Evolutionary conservation across 768 basidiomycete species (phyloP), one percentile per base, ranked within the genome.

Genomic region (Amanita muscaria): DNA sequence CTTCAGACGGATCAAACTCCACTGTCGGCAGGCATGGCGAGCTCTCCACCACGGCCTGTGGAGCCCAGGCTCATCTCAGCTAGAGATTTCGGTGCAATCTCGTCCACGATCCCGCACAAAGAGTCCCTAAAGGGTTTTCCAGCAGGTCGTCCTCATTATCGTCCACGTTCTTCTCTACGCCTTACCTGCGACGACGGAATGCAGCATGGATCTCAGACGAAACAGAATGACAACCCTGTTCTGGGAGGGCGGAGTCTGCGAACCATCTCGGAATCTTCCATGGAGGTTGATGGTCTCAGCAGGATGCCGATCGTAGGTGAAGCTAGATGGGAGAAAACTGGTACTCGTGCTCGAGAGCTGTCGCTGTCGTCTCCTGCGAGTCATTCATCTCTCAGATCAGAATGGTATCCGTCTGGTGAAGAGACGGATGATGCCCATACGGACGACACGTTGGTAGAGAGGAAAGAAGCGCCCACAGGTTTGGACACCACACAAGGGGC

Each of bases 261-360:
- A 14, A 46, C 44, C 12, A 39, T 46, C 5, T 5, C 39, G 14
- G 44, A 46, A 36, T 46, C 44, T 10, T 36, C 44, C 12, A 36
- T 31, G n/a, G 44, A 46, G 21, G 1, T 38, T 21, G 36, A 24
- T 29, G 29, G 3, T 24, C 7, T 22, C 10, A 14, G 19, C n/a
- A 4, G n/a, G 15, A 9, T 10, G 25, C 15, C 25, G 15, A 11
- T 16, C n/a, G 25, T 23, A 10, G 23, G 16, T 4, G 27, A 42
- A 27, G n/a, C n/a, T n/a, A n/a, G n/a, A n/a, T n/a, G n/a, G n/a
- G 25, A n/a, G 8, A 21, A 15, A 31, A 33, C 14, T 31, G 38
- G 9, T 10, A 11, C n/a, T 25, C 19, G 12, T n/a, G 22, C 24
- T 3, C 14, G 23, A 23, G 38, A 24, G 10, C 21, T 14, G 22